Evolutionary conservation across 164 flowering plant genomes (phyloP).

Genomic region (Platanus orientalis): DNA sequence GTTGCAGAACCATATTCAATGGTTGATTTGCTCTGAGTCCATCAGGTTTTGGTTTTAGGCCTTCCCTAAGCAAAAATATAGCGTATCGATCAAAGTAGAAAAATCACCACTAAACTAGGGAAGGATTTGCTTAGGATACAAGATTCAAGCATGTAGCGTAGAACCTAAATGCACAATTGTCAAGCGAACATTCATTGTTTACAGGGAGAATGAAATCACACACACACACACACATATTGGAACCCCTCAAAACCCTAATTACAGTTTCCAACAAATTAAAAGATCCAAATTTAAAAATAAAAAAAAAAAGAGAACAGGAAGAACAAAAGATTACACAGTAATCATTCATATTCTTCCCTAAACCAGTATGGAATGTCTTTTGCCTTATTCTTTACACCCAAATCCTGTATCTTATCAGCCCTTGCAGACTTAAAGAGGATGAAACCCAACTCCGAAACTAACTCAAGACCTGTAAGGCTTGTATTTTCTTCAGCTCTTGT

Average conservation of each 20-base stretch:
- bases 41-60: too few relatives aligned
- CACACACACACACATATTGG: neutral
- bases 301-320: too few relatives aligned
- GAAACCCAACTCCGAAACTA: neutral
- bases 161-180: neutral
- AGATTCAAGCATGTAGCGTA: too few relatives aligned
- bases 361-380: neutral
- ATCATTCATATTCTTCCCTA: neutral
- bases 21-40: too few relatives aligned
- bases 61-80: too few relatives aligned
- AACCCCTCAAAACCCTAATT: slow-evolving; percentile 10
- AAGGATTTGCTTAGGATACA: neutral
- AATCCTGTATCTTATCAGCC: neutral
- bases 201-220: neutral
- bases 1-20: too few relatives aligned
- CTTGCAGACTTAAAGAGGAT: neutral
- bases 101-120: neutral
- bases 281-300: neutral
- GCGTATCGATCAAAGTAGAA: too few relatives aligned
- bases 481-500: too few relatives aligned
- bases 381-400: neutral
- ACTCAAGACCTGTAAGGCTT: slow-evolving; percentile 8
- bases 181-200: neutral
- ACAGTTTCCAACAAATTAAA: slow-evolving; percentile 13
- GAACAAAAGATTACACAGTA: too few relatives aligned